A percentile compares a stretch with the other conserved stretches of the same genome.
These are phyloP conservation scores for Entophlyctis luteolus DNA, from an alignment of 192 early-diverging fungal species.

Conservation along the genomic window DNA sequence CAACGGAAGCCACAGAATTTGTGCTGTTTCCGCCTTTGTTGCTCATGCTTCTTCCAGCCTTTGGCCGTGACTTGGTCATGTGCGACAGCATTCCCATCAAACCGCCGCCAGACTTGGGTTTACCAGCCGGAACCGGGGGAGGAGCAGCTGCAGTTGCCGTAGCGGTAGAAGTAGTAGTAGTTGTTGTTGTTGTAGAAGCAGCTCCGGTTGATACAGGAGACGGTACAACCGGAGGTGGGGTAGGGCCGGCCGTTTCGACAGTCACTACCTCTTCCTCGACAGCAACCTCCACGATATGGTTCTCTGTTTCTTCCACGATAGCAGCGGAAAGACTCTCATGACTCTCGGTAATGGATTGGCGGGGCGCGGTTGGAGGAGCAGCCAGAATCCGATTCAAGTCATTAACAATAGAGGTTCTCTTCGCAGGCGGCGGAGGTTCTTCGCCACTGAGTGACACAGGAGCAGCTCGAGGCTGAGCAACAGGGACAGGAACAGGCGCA, in stretches of 20 bases:
- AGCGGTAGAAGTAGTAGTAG: conserved; percentile 1
- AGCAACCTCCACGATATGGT: not conserved
- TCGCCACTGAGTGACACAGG: not conserved
- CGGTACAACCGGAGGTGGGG: not conserved
- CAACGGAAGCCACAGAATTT: not conserved
- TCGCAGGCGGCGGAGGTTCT: not conserved
- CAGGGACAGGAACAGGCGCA: too few relatives aligned
- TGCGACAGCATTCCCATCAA: conserved; percentile 42
- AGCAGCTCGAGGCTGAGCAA: too few relatives aligned
- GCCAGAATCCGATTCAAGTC: conserved; percentile 40
- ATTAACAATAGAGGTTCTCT: conserved; percentile 7
- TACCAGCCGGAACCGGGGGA: not conserved
- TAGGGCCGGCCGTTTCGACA: too few relatives aligned
- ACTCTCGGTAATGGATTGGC: too few relatives aligned
- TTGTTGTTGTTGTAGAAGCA: not conserved
- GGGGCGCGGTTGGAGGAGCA: conserved; percentile 22
- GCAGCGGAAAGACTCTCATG: too few relatives aligned
- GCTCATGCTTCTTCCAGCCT: conserved; percentile 26
- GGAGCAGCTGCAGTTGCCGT: not conserved
- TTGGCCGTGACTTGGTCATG: conserved; percentile 46
- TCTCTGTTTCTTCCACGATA: not conserved
- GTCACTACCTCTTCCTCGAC: too few relatives aligned
- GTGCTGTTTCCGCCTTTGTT: too few relatives aligned
- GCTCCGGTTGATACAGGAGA: not conserved
- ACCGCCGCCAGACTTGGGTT: conserved; percentile 24